Percentiles rank a stretch among this genome's conserved stretches.
phyloP scores from a whole-genome alignment of 345 rosid species.

The Firmiana major region DNA sequence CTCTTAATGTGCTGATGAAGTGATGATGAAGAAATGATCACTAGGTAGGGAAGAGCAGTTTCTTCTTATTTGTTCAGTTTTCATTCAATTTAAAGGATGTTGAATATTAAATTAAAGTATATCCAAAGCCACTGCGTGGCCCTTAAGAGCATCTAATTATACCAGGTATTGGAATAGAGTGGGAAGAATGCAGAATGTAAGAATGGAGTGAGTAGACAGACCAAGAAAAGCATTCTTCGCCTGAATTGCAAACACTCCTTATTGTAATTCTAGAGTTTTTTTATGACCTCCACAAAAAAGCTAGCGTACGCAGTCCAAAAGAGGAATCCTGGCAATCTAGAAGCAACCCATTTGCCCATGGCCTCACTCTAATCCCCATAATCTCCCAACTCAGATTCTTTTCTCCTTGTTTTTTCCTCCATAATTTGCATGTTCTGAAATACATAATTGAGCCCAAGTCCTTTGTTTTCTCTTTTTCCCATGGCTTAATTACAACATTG shows the following conservation, averaged over 20 bases:
- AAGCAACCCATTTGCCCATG: slow-evolving; percentile 33
- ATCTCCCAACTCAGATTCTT: slow-evolving; percentile 11
- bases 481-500: background rate
- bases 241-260: slow-evolving; percentile 4
- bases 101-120: background rate
- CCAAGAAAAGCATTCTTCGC: slow-evolving; percentile 11
- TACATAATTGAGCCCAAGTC: background rate
- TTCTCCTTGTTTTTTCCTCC: background rate
- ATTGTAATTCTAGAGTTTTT: background rate
- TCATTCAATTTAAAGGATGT: no score
- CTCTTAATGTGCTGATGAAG: background rate
- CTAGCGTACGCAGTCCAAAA: slow-evolving; percentile 60
- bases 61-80: background rate
- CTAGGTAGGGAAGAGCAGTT: background rate
- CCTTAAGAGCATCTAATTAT: slow-evolving; percentile 22
- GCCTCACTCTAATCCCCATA: slow-evolving; percentile 7
- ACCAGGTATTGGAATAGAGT: slow-evolving; percentile 20
- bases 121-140: slow-evolving; percentile 18
- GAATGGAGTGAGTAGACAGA: background rate
- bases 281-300: slow-evolving; percentile 23
- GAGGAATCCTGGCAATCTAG: slow-evolving; percentile 39
- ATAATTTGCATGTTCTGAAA: background rate
- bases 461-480: background rate
- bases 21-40: slow-evolving; percentile 12
- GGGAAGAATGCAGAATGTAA: background rate